These are phyloP conservation scores for Mycena filopes DNA, from an alignment of 768 basidiomycete genomes.

Conservation along the genomic window DNA sequence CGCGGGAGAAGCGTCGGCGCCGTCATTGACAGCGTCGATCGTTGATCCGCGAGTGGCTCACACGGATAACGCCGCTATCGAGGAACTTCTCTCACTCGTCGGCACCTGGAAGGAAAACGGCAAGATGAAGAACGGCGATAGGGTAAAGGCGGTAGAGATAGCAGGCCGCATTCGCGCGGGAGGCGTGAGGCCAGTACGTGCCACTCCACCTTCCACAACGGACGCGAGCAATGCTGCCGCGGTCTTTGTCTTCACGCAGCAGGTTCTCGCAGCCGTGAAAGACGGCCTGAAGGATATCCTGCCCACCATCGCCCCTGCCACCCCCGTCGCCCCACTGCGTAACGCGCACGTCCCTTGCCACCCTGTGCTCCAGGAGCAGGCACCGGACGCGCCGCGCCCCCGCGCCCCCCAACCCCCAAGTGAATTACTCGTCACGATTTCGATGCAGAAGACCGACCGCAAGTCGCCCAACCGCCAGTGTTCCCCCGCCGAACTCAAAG, in stretches of 20 bases:
- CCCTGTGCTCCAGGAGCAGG: background rate
- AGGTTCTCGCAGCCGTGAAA: background rate
- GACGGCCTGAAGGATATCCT: background rate
- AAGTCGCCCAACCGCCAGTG: background rate
- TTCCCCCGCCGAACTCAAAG: conserved; percentile 7
- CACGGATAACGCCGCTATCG: background rate
- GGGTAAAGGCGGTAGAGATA: background rate
- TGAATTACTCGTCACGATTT: conserved; percentile 11
- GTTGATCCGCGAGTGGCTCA: background rate
- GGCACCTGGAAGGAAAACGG: background rate
- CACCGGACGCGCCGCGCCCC: background rate
- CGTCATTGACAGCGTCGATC: conserved; percentile 1
- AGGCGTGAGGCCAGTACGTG: too few relatives aligned
- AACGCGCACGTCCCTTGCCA: too few relatives aligned
- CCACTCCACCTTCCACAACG: background rate
- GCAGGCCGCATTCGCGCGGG: background rate
- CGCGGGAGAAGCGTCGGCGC: too few relatives aligned
- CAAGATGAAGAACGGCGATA: conserved; percentile 8
- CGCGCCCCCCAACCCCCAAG: background rate
- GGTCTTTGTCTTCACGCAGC: background rate
- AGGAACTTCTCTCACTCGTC: background rate
- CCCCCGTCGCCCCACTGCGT: background rate
- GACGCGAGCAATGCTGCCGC: background rate
- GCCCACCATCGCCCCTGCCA: background rate
- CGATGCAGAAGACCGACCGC: conserved; percentile 11